Percentiles rank a stretch among this genome's conserved stretches.
These are phyloP conservation scores for Penicillium sp. DNA, from an alignment of 2,329 filamentous ascomycete species.

Conservation along the genomic window DNA sequence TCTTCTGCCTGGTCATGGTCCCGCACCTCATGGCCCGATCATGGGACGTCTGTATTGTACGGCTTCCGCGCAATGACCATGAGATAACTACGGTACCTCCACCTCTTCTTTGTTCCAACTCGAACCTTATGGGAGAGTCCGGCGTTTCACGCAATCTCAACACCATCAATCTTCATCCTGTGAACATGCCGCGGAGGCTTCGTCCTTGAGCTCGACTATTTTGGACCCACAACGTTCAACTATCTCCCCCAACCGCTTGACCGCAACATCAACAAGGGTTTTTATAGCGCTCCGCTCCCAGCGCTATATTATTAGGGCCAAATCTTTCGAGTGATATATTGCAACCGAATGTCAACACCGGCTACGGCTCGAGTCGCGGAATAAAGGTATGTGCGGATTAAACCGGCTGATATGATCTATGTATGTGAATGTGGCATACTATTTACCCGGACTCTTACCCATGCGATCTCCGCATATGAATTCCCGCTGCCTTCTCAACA, in stretches of 20 bases:
- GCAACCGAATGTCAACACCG: background rate
- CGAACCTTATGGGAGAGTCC: background rate
- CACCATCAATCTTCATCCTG: background rate
- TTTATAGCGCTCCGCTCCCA: background rate
- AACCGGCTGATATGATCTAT: background rate
- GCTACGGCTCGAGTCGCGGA: background rate
- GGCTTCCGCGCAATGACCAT: background rate
- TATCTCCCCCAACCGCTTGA: slow-evolving; percentile 25
- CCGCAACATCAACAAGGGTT: slow-evolving; percentile 21
- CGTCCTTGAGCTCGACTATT: slow-evolving; percentile 3
- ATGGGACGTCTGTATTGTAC: slow-evolving; percentile 16
- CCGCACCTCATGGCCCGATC: slow-evolving; percentile 22
- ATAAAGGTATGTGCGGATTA: background rate
- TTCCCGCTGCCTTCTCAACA: background rate
- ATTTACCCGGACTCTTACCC: background rate
- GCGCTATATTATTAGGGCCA: background rate
- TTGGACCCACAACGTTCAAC: slow-evolving; percentile 21
- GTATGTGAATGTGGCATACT: background rate
- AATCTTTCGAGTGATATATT: background rate
- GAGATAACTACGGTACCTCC: background rate
- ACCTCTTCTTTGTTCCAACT: too few species aligned
- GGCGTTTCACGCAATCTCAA: background rate
- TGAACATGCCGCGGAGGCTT: background rate
- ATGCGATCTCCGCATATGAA: background rate
- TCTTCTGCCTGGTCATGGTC: slow-evolving; percentile 15